A percentile compares a stretch with the other conserved stretches of the same genome.
These are phyloP conservation scores for Exophiala lecanii-corni DNA, from an alignment of 2,329 filamentous ascomycete genomes.

Conservation along the genomic window DNA sequence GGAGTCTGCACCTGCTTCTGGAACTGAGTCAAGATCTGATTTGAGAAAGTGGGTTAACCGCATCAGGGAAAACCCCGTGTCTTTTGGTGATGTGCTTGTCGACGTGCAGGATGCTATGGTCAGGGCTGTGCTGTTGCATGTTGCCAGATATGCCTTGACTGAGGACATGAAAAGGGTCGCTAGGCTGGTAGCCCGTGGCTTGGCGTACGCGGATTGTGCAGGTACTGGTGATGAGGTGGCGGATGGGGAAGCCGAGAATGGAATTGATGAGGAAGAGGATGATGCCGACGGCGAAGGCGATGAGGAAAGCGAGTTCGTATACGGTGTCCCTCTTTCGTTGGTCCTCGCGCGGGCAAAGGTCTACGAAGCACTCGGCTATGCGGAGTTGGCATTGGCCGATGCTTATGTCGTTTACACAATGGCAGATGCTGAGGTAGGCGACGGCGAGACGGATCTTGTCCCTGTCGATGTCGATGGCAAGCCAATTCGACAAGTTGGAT, in stretches of 20 bases:
- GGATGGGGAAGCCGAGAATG: not conserved
- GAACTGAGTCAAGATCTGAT: no score
- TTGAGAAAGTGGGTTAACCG: not conserved
- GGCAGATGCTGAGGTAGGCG: conserved; percentile 54
- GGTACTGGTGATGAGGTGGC: not conserved
- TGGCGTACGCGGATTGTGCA: no score
- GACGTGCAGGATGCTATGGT: not conserved
- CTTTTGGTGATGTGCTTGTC: not conserved
- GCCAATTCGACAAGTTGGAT: conserved; percentile 5
- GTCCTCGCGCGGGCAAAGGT: conserved; percentile 56
- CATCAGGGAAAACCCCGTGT: not conserved
- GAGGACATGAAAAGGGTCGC: not conserved
- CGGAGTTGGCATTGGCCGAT: conserved; percentile 83
- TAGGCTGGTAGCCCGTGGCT: not conserved
- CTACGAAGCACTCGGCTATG: conserved; percentile 73
- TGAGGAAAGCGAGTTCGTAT: not conserved
- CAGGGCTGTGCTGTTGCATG: not conserved
- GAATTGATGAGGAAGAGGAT: not conserved
- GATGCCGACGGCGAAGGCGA: conserved; percentile 1
- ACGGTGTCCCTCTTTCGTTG: conserved; percentile 16
- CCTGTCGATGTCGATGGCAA: conserved; percentile 42
- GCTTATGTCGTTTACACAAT: conserved; percentile 87
- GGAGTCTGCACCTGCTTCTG: no score
- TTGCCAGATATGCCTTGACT: not conserved
- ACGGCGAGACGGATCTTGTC: conserved; percentile 75